Conservation (phyloP, 2,329 filamentous ascomycete species). For the Coleophoma cylindrospora region DNA sequence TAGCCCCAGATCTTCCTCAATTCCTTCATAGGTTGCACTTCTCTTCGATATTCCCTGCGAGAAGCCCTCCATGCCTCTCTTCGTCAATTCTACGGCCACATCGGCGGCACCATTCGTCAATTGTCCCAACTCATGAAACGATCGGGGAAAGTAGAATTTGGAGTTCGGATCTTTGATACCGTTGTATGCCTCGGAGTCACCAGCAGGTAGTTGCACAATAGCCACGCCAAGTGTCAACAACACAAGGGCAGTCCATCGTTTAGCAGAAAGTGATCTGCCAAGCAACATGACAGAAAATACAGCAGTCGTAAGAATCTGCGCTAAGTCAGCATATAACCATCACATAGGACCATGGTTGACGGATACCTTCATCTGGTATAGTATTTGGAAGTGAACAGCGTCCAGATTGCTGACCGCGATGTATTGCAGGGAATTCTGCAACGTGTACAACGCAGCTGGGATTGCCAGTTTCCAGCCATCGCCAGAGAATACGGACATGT, state of each 20-base stretch:
- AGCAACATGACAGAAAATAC: conserved; percentile 80
- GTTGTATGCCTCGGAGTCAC: conserved; percentile 50
- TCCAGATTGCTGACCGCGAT: conserved; percentile 87
- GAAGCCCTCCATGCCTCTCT: conserved; percentile 35
- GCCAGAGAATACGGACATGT: conserved; percentile 74
- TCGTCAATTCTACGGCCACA: conserved; percentile 45
- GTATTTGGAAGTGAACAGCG: conserved; percentile 87
- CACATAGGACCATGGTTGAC: neutral
- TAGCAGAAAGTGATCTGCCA: conserved; percentile 61
- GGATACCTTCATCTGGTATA: conserved; percentile 82
- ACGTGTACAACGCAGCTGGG: conserved; percentile 80
- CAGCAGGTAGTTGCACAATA: conserved; percentile 74
- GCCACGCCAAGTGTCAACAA: conserved; percentile 78
- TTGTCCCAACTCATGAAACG: conserved; percentile 70
- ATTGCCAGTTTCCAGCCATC: conserved; percentile 95
- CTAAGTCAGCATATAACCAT: conserved; percentile 5
- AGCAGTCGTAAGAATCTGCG: conserved; percentile 76
- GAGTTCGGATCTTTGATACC: conserved; percentile 55
- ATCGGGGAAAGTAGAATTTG: conserved; percentile 66
- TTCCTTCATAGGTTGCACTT: conserved; percentile 70
- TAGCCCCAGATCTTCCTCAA: conserved; percentile 57
- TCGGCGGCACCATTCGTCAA: conserved; percentile 47
- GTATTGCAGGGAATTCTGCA: conserved; percentile 93
- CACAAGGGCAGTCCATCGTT: conserved; percentile 76
- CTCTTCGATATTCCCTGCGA: conserved; percentile 50